Percentiles rank a stretch among this genome's conserved stretches.
phyloP scores from a whole-genome alignment of 202 grass and related monocot species.

The Elaeis oleifera region DNA sequence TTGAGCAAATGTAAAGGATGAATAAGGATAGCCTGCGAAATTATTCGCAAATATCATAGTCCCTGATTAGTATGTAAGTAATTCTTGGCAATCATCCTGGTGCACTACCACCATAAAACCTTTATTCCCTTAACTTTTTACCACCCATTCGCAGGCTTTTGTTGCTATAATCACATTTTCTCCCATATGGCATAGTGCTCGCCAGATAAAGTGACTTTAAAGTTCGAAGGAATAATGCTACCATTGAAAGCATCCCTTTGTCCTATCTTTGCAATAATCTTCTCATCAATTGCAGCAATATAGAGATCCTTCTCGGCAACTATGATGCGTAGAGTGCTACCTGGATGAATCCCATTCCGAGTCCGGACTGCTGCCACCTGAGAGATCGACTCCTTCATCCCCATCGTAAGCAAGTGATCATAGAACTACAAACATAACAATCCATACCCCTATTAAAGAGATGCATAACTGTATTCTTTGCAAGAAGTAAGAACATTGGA shows the following conservation, averaged over 20 bases:
- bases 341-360: conserved; percentile 34
- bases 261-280: conserved; percentile 54
- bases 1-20: no score
- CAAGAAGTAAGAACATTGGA: no score
- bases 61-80: no score
- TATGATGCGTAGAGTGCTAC: conserved; percentile 55
- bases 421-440: background rate
- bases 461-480: no score
- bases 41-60: no score
- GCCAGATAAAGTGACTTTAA: conserved; percentile 38
- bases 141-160: no score
- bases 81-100: no score
- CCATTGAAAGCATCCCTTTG: conserved; percentile 21
- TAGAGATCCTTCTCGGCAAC: conserved; percentile 68
- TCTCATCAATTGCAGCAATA: conserved; percentile 61
- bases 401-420: conserved; percentile 71
- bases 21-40: no score
- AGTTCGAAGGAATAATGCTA: conserved; percentile 40
- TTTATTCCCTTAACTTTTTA: no score
- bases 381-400: conserved; percentile 49
- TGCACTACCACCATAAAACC: no score
- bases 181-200: conserved; percentile 59
- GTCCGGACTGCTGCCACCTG: conserved; percentile 46
- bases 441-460: no score
- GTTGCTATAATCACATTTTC: conserved; percentile 16